A percentile compares a stretch with the other conserved stretches of the same genome.
These are phyloP conservation scores for Sporothrix humicola DNA, from an alignment of 2,329 filamentous ascomycete species.

Conservation along the genomic window DNA sequence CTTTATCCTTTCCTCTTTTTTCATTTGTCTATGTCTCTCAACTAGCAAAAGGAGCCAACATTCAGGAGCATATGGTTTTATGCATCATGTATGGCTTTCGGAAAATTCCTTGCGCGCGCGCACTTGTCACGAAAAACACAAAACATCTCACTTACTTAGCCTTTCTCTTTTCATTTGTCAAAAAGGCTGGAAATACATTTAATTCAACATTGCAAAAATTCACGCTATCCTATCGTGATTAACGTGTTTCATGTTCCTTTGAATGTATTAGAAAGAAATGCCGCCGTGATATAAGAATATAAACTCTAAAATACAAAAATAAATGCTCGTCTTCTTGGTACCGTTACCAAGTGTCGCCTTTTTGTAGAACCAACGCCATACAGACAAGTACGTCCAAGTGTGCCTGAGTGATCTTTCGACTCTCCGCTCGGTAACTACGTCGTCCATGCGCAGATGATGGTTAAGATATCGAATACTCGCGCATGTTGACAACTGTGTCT, in stretches of 20 bases:
- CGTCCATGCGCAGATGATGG: too few relatives aligned
- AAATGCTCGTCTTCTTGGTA: background rate
- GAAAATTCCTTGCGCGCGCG: constrained; percentile 15
- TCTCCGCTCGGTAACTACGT: too few relatives aligned
- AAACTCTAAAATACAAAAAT: constrained; percentile 8
- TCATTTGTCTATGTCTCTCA: constrained; percentile 28
- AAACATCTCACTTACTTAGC: background rate
- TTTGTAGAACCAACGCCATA: background rate
- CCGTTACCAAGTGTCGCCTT: background rate
- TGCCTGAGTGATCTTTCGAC: too few relatives aligned
- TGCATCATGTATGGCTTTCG: constrained; percentile 34
- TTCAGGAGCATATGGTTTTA: constrained; percentile 29
- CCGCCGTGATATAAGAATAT: constrained; percentile 6
- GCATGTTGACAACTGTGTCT: too few relatives aligned
- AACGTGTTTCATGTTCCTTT: background rate
- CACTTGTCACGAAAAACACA: background rate
- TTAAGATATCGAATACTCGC: too few relatives aligned
- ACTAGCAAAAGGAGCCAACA: constrained; percentile 27
- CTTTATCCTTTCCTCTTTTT: background rate
- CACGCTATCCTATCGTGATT: background rate
- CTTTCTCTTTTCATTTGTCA: background rate
- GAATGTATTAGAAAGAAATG: background rate
- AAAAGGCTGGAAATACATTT: constrained; percentile 18
- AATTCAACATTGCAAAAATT: constrained; percentile 28
- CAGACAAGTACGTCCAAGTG: background rate